phyloP scores from a whole-genome alignment of 2,329 filamentous ascomycete genomes.

The Aureobasidium lini region DNA sequence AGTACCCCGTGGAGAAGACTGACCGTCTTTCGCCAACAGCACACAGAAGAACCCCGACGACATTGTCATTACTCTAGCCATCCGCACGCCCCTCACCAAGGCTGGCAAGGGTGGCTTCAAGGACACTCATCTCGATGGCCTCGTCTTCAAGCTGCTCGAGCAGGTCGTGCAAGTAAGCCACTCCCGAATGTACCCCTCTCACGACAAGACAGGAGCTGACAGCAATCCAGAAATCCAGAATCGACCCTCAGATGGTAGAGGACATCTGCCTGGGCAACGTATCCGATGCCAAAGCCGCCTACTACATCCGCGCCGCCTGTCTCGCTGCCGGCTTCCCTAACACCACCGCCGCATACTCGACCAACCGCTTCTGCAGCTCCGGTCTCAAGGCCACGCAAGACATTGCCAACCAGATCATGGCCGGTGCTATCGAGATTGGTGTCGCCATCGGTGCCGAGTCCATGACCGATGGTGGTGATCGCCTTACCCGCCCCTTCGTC shows the following conservation, averaged over 20 bases:
- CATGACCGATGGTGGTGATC: conserved; percentile 71
- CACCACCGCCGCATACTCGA: conserved; percentile 69
- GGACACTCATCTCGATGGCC: conserved; percentile 81
- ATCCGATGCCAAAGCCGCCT: conserved; percentile 76
- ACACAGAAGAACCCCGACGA: conserved; percentile 92
- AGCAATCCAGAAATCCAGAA: conserved; percentile 19
- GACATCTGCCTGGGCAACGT: conserved; percentile 93
- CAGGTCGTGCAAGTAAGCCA: conserved; percentile 30
- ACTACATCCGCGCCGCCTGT: conserved; percentile 81
- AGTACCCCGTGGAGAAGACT: conserved; percentile 26
- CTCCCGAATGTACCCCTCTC: not conserved
- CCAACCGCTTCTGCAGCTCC: conserved; percentile 97
- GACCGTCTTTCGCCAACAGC: conserved; percentile 39
- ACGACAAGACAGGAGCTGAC: not conserved
- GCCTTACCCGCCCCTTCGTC: conserved; percentile 66
- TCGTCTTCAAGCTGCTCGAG: conserved; percentile 77
- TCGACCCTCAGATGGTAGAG: conserved; percentile 31
- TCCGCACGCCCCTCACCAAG: conserved; percentile 84
- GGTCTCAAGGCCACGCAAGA: conserved; percentile 93
- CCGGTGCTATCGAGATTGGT: conserved; percentile 77
- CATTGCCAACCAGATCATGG: conserved; percentile 78
- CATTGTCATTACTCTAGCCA: conserved; percentile 87
- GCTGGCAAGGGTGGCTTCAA: conserved; percentile 89
- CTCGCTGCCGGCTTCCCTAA: conserved; percentile 92
- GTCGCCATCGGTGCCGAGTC: conserved; percentile 81